phyloP scores from a whole-genome alignment of 768 basidiomycete species.

The Krasilnikovozyma curviuscula region DNA sequence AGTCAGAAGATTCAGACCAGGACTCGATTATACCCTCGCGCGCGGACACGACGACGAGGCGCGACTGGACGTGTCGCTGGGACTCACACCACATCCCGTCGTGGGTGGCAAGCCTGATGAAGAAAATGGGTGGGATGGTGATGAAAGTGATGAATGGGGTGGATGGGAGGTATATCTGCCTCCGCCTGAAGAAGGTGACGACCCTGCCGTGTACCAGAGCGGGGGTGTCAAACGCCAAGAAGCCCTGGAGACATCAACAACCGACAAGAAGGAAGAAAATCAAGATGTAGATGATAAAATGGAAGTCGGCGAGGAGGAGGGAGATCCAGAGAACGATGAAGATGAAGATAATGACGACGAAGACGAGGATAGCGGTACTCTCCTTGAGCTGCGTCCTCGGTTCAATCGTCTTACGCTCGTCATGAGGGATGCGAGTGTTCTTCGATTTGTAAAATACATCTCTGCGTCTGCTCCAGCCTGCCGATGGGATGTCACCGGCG shows the following conservation, averaged over 20 bases:
- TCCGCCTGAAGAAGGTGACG: slow-evolving; percentile 81
- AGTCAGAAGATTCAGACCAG: slow-evolving; percentile 74
- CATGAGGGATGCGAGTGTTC: slow-evolving; percentile 55
- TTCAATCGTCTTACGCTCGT: slow-evolving; percentile 81
- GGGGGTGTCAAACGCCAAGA: slow-evolving; percentile 28
- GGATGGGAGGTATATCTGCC: slow-evolving; percentile 98
- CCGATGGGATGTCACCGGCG: slow-evolving; percentile 80
- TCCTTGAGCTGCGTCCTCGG: slow-evolving; percentile 68
- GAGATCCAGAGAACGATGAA: slow-evolving; percentile 10
- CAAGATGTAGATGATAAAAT: slow-evolving; percentile 10
- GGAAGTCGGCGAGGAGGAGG: slow-evolving; percentile 11
- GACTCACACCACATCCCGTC: slow-evolving; percentile 45
- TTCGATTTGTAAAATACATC: slow-evolving; percentile 68
- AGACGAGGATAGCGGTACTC: slow-evolving; percentile 54
- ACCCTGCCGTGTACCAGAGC: slow-evolving; percentile 79
- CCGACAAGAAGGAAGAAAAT: slow-evolving; percentile 22
- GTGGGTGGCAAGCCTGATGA: slow-evolving; percentile 21
- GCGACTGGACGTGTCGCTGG: slow-evolving; percentile 66
- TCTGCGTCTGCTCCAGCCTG: slow-evolving; percentile 74
- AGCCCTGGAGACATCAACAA: neutral
- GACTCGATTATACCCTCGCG: slow-evolving; percentile 85
- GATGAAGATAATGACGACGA: slow-evolving; percentile 32
- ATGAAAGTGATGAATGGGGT: slow-evolving; percentile 44
- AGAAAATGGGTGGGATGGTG: slow-evolving; percentile 23
- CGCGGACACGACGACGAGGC: slow-evolving; percentile 39